phyloP scores from a whole-genome alignment of 148 eudicot genomes.

The Nyssa sinensis region DNA sequence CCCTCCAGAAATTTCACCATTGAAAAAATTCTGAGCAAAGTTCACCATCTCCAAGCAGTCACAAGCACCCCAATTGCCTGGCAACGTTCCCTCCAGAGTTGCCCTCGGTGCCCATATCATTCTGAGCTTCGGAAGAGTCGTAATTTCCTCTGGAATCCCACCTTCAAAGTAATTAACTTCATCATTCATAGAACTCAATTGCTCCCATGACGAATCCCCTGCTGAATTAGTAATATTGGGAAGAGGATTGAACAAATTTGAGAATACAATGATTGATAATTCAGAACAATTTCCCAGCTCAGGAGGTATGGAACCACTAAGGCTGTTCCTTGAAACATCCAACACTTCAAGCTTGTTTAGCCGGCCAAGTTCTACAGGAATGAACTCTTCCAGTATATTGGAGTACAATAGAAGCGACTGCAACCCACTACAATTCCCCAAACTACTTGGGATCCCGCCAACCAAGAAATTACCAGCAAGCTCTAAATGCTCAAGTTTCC shows the following conservation, averaged over 20 bases:
- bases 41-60: constrained; percentile 46
- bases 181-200: constrained; percentile 17
- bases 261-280: constrained; percentile 42
- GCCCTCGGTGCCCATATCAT: constrained; percentile 52
- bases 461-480: constrained; percentile 40
- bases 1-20: constrained; percentile 34
- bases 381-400: constrained; percentile 41
- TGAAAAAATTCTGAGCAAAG: constrained; percentile 39
- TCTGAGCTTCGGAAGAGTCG: constrained; percentile 34
- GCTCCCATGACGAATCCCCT: constrained; percentile 10
- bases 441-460: constrained; percentile 34
- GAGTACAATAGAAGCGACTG: constrained; percentile 44
- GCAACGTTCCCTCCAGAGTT: constrained; percentile 35
- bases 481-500: constrained; percentile 54
- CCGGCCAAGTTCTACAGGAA: constrained; percentile 47
- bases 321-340: constrained; percentile 42
- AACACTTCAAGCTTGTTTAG: constrained; percentile 32
- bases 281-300: constrained; percentile 43
- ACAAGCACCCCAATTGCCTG: constrained; percentile 42
- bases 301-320: constrained; percentile 40
- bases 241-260: constrained; percentile 45
- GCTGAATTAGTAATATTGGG: constrained; percentile 19
- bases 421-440: constrained; percentile 47
- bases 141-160: constrained; percentile 26
- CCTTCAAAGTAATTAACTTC: constrained; percentile 48